These are phyloP conservation scores for Tylopilus plumbeoviolaceoides DNA, from an alignment of 768 basidiomycete genomes.

Conservation along the genomic window DNA sequence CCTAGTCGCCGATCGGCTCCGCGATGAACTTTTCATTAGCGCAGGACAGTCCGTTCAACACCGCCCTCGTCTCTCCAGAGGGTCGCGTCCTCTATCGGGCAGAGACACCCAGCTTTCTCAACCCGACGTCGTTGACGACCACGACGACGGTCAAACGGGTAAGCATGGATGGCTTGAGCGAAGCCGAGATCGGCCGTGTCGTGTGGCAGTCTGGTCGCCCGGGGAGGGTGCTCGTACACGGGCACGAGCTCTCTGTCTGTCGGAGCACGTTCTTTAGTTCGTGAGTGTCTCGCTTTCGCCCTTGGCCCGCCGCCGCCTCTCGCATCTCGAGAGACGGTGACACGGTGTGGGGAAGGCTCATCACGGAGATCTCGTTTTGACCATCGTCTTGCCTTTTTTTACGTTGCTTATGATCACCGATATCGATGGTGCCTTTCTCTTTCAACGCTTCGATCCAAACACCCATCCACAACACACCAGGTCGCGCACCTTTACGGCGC, in stretches of 20 bases:
- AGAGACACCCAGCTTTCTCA: conserved; percentile 22
- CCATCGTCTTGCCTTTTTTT: not conserved
- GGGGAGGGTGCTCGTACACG: conserved; percentile 24
- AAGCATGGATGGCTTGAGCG: conserved; percentile 20
- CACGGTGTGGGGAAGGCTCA: not conserved
- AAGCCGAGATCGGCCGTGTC: conserved; percentile 26
- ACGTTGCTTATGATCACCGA: not conserved
- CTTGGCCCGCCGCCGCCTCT: not conserved
- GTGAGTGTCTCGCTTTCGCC: conserved; percentile 16
- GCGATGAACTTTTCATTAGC: conserved; percentile 31
- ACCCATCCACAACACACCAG: conserved; percentile 6
- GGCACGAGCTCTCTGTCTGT: conserved; percentile 23
- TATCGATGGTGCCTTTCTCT: not conserved
- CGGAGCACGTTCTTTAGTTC: conserved; percentile 29
- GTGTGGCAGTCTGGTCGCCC: conserved; percentile 30
- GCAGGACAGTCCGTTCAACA: conserved; percentile 31
- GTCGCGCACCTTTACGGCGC: conserved; percentile 31
- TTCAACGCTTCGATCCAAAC: not conserved
- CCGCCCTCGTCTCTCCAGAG: conserved; percentile 28
- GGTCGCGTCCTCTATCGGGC: conserved; percentile 28
- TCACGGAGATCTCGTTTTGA: conserved; percentile 1
- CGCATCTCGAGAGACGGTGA: not conserved
- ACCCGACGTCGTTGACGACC: conserved; percentile 5
- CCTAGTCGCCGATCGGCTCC: not conserved
- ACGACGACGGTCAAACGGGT: conserved; percentile 26